Evolutionary conservation across 345 rosid species (phyloP).

Genomic region (Hibiscus tridactylites): DNA sequence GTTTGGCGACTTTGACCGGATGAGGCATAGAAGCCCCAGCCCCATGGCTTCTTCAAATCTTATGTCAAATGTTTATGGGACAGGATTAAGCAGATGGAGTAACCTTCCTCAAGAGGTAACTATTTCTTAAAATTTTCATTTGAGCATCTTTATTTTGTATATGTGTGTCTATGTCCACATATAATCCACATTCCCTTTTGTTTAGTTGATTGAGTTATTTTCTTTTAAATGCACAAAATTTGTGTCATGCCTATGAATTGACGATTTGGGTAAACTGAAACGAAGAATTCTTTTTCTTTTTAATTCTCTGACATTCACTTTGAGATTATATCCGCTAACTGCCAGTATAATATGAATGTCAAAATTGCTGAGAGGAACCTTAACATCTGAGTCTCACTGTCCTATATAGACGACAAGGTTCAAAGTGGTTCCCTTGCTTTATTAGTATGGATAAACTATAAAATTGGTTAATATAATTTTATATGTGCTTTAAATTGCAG

Average conservation of each 20-base stretch:
- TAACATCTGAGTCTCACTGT: neutral
- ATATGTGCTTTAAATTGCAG: neutral
- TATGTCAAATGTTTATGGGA: conserved; percentile 55
- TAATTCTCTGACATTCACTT: neutral
- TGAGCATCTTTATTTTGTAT: neutral
- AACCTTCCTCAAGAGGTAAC: conserved; percentile 73
- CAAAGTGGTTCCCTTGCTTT: neutral
- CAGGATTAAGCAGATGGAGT: conserved; percentile 72
- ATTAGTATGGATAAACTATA: neutral
- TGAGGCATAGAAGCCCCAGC: conserved; percentile 31
- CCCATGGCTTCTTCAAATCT: conserved; percentile 79
- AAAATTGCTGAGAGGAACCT: neutral
- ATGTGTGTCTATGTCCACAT: neutral
- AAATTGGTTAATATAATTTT: neutral
- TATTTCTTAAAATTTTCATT: conserved; percentile 1
- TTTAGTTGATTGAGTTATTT: neutral
- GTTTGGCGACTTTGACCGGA: conserved; percentile 69
- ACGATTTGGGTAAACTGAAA: neutral
- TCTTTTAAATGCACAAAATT: neutral
- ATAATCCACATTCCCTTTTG: neutral
- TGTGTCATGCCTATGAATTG: conserved; percentile 6
- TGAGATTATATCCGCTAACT: neutral
- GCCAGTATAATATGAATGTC: neutral
- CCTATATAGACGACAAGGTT: neutral
- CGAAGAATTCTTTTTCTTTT: conserved; percentile 1